A percentile compares a stretch with the other conserved stretches of the same genome.
Evolutionary conservation across 345 rosid species (phyloP).

Genomic region (Boechera retrofracta): DNA sequence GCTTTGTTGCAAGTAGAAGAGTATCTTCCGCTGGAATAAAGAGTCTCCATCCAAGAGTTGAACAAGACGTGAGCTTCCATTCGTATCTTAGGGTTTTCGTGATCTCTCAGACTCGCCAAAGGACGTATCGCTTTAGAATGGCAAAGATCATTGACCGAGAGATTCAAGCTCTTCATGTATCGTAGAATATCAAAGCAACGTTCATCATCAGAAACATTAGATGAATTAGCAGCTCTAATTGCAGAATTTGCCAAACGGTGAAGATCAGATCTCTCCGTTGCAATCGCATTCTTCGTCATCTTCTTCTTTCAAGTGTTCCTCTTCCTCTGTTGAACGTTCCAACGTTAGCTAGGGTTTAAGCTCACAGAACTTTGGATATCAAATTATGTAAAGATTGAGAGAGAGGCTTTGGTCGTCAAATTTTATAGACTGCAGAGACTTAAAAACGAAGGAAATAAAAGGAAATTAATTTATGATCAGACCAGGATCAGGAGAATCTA

Average conservation of each 20-base stretch:
- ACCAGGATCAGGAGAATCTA: neutral
- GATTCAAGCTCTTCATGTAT: neutral
- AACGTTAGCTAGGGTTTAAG: neutral
- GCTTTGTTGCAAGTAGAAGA: neutral
- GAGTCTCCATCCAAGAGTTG: neutral
- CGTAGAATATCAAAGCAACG: constrained; percentile 2
- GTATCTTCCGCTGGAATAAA: neutral
- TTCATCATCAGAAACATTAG: neutral
- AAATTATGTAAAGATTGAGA: neutral
- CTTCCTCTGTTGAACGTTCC: neutral
- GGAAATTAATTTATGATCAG: neutral
- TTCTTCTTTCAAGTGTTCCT: constrained; percentile 6
- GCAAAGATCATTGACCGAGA: neutral
- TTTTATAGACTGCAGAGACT: neutral
- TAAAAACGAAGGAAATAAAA: neutral
- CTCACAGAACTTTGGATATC: neutral
- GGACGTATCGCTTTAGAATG: neutral
- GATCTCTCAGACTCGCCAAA: constrained; percentile 1
- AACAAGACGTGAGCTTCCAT: neutral
- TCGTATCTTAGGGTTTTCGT: neutral
- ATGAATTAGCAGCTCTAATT: neutral
- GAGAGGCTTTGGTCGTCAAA: neutral
- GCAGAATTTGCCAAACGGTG: neutral
- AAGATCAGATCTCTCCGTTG: constrained; percentile 1
- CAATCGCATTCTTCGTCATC: neutral